These are phyloP conservation scores for Corrigiola litoralis DNA, from an alignment of 179 eudicot genomes.

Conservation along the genomic window DNA sequence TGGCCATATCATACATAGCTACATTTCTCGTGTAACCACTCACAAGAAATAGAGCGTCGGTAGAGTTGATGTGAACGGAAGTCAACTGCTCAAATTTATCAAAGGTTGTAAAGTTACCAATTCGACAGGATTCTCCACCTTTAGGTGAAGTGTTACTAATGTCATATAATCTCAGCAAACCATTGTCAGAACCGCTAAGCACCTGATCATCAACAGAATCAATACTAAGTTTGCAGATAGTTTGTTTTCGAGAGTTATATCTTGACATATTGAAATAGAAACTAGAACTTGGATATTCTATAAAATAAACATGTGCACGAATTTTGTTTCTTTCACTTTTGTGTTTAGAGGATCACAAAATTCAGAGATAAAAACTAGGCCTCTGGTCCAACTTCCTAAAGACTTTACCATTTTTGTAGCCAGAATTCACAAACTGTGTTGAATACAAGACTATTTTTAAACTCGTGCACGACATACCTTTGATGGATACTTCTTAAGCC, in stretches of 20 bases:
- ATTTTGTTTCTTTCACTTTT: neutral
- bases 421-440: too few relatives aligned
- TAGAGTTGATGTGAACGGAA: conserved; percentile 87
- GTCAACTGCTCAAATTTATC: conserved; percentile 87
- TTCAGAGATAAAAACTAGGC: too few relatives aligned
- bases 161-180: conserved; percentile 69
- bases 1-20: conserved; percentile 73
- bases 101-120: conserved; percentile 36
- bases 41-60: conserved; percentile 78
- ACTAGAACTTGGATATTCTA: neutral
- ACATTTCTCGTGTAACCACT: conserved; percentile 80
- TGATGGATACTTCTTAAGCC: conserved; percentile 80
- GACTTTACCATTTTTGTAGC: too few relatives aligned
- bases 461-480: conserved; percentile 47
- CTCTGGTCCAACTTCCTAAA: too few relatives aligned
- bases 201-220: conserved; percentile 44
- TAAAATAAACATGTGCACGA: neutral
- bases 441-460: too few relatives aligned
- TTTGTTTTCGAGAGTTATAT: neutral
- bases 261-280: neutral
- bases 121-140: conserved; percentile 23
- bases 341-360: too few relatives aligned
- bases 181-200: conserved; percentile 90
- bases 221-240: neutral
- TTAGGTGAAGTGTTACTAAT: conserved; percentile 35